Evolutionary conservation across 495 filamentous ascomycete species (phyloP).

Genomic region (Aspergillus avenaceus): DNA sequence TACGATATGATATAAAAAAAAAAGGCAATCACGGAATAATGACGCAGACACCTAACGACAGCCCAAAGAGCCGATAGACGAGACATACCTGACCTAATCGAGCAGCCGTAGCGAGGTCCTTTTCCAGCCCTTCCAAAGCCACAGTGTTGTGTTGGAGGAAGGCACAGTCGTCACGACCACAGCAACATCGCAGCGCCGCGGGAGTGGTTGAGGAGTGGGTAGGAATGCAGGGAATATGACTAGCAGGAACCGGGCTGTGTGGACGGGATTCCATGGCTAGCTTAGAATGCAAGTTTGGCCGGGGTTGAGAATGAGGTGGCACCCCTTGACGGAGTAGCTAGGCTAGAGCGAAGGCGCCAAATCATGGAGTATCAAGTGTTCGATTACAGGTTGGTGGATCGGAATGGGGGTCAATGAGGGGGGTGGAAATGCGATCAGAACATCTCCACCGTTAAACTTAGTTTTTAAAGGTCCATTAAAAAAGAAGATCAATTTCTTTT

Average conservation of each 20-base stretch:
- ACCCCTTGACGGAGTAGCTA: conserved; percentile 14
- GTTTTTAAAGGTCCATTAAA: no score
- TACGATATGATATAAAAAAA: background rate
- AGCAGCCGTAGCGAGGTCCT: conserved; percentile 79
- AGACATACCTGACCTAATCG: conserved; percentile 77
- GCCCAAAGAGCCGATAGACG: conserved; percentile 1
- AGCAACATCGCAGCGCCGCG: conserved; percentile 64
- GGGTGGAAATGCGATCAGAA: background rate
- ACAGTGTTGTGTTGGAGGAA: conserved; percentile 73
- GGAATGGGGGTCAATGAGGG: background rate
- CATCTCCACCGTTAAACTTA: background rate
- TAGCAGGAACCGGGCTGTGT: conserved; percentile 23
- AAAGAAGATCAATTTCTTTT: no score
- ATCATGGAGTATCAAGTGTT: conserved; percentile 5
- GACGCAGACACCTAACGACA: background rate
- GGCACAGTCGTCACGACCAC: conserved; percentile 74
- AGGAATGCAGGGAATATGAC: conserved; percentile 34
- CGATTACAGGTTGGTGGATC: background rate
- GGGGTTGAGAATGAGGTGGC: conserved; percentile 7
- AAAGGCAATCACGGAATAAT: background rate
- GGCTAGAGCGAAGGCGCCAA: conserved; percentile 7
- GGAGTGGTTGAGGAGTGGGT: conserved; percentile 28
- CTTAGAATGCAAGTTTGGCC: conserved; percentile 9
- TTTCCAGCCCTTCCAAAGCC: conserved; percentile 77
- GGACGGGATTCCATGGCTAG: conserved; percentile 30